Percentiles rank a stretch among this genome's conserved stretches.
Evolutionary conservation across 441 rosid species (phyloP).

Genomic region (Hura crepitans): DNA sequence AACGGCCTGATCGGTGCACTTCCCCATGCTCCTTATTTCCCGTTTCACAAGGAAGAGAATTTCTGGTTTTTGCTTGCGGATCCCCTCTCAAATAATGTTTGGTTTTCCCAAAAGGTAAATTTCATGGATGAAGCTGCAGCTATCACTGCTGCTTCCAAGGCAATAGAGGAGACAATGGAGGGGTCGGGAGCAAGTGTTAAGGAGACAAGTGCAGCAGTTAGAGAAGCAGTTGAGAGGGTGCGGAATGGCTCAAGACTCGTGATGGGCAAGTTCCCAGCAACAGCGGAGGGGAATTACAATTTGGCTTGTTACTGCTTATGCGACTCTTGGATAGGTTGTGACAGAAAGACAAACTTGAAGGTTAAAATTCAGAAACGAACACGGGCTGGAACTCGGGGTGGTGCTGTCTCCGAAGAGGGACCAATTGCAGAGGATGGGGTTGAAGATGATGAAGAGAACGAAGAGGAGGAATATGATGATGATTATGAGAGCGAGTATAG

Average conservation of each 20-base stretch:
- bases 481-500: slow-evolving; percentile 95
- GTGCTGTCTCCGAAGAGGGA: slow-evolving; percentile 60
- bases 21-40: slow-evolving; percentile 87
- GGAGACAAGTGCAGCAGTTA: slow-evolving; percentile 64
- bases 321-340: slow-evolving; percentile 94
- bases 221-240: slow-evolving; percentile 75
- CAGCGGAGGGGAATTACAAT: slow-evolving; percentile 76
- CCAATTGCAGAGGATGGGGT: slow-evolving; percentile 66
- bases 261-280: slow-evolving; percentile 87
- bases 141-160: slow-evolving; percentile 70
- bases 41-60: slow-evolving; percentile 92
- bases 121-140: slow-evolving; percentile 94
- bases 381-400: slow-evolving; percentile 77
- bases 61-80: slow-evolving; percentile 93
- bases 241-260: slow-evolving; percentile 75
- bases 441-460: slow-evolving; percentile 89
- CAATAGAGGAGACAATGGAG: slow-evolving; percentile 88
- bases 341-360: slow-evolving; percentile 57
- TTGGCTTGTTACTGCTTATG: slow-evolving; percentile 81
- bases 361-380: slow-evolving; percentile 78
- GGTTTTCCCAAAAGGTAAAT: slow-evolving; percentile 96
- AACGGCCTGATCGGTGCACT: slow-evolving; percentile 80
- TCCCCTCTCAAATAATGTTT: slow-evolving; percentile 60
- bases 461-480: slow-evolving; percentile 82
- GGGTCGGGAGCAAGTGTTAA: slow-evolving; percentile 71